Base-by-base conservation (phyloP, 164 flowering plant genomes). In the Vitis amurensis region DNA sequence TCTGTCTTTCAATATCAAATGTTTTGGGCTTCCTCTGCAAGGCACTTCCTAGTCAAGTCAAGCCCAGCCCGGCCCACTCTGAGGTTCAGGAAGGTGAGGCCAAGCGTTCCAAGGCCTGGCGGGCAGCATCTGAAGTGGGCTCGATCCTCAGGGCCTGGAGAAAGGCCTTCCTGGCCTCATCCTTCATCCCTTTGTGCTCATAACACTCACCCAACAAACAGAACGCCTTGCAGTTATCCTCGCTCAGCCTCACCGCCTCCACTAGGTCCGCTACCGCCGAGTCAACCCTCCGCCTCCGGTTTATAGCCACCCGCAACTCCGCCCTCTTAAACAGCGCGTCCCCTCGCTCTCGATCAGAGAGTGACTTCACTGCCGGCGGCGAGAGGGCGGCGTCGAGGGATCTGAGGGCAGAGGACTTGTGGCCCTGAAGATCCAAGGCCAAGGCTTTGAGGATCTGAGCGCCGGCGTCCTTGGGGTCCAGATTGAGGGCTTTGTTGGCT, bases 321-420 rank as follows among this genome's bases (percentile, higher is more conserved):
- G 87, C 87, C 31, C 87, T 37, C 77, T 79, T 82, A 17, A 67
- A 74, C 74, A 86, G 66, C 71, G 85, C 87, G 12, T 83, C 85
- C 3, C 64, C 82, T 49, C 79, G 81, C 79, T 86, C 89, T 15
- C 23, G 61, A 44, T 50, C 80, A 13, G 73, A n/a, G 64, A 83
- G 75, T 9, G 80, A 74, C 70, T 59, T 80, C 59, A 30, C 77
- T 6, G 78, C 68, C 53, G 81, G 79, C 2, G 81, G 67, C 3
- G 81, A 63, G 14, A 85, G 78, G 11, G 89, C 89, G 44, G 64
- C 30, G 50, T 86, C 85, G 23, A 86, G 78, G 30, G 83, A 78
- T 15, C 58, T 78, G 48, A 86, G 64, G 1, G 89, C 87, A 51
- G 85, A 53, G 51, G 71, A 37, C 58, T 57, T 68, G 73, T 63